Evolutionary conservation across 2,329 filamentous ascomycete species (phyloP).

Genomic region (Parastagonospora avenae): DNA sequence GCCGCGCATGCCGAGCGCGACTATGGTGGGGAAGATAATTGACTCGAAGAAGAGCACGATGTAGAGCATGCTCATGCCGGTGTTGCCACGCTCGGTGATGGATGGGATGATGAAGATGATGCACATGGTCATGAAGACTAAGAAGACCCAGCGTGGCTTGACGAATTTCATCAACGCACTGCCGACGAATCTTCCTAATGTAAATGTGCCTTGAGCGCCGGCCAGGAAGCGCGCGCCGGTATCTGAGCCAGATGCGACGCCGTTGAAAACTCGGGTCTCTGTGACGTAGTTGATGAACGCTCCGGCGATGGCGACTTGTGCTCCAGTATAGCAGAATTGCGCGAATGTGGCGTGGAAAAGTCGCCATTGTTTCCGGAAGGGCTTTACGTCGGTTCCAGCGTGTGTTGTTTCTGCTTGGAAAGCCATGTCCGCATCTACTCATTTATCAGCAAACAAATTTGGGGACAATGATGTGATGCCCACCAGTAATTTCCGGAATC

Average conservation of each 20-base stretch:
- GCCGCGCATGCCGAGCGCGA: conserved; percentile 76
- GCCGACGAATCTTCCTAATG: conserved; percentile 73
- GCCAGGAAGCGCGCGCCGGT: conserved; percentile 72
- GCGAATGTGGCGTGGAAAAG: conserved; percentile 77
- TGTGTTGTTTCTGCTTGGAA: conserved; percentile 52
- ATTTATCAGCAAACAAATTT: background rate
- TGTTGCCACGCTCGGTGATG: conserved; percentile 58
- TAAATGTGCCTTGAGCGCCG: conserved; percentile 74
- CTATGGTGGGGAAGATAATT: conserved; percentile 82
- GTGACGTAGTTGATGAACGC: conserved; percentile 54
- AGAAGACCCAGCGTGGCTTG: conserved; percentile 71
- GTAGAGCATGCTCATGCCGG: conserved; percentile 66
- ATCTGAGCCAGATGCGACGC: conserved; percentile 47
- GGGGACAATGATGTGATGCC: background rate
- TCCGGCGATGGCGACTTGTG: conserved; percentile 64
- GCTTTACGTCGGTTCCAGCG: conserved; percentile 50
- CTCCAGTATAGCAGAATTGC: conserved; percentile 81
- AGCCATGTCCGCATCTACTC: conserved; percentile 58
- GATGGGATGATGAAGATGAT: conserved; percentile 64
- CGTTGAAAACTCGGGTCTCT: conserved; percentile 49
- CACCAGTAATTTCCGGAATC: conserved; percentile 59
- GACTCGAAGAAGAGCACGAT: conserved; percentile 82
- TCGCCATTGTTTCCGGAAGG: conserved; percentile 67
- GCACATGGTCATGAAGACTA: conserved; percentile 64
- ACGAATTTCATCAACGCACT: conserved; percentile 68